phyloP scores from a whole-genome alignment of 2,329 filamentous ascomycete genomes.

The Ambrosiella beaveri region DNA sequence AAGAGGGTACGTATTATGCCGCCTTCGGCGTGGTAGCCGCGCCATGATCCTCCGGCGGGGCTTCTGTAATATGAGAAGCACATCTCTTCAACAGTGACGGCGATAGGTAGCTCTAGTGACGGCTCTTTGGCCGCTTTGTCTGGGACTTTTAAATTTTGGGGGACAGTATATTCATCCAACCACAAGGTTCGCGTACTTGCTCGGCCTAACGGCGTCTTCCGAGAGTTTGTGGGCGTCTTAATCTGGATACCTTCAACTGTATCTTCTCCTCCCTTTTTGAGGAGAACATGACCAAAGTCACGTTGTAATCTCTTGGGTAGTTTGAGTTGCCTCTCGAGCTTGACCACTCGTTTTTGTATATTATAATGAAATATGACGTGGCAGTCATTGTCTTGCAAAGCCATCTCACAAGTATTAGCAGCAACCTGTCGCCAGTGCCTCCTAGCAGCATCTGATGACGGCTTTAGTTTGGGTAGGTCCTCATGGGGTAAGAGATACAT shows the following conservation, averaged over 20 bases:
- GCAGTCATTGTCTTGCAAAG: slow-evolving; percentile 72
- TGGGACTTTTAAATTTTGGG: background rate
- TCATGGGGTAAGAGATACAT: slow-evolving; percentile 43
- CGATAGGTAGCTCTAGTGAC: slow-evolving; percentile 24
- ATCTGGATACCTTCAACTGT: slow-evolving; percentile 63
- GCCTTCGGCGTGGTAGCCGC: slow-evolving; percentile 86
- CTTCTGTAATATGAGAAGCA: slow-evolving; percentile 72
- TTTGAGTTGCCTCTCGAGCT: slow-evolving; percentile 71
- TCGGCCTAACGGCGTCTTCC: slow-evolving; percentile 4
- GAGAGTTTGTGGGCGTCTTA: slow-evolving; percentile 21
- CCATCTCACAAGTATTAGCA: slow-evolving; percentile 64
- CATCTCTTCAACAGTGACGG: slow-evolving; percentile 87
- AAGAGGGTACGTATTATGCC: slow-evolving; percentile 84
- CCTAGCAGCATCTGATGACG: slow-evolving; percentile 35
- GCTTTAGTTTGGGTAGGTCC: slow-evolving; percentile 20
- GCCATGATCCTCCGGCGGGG: slow-evolving; percentile 50
- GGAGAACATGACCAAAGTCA: slow-evolving; percentile 72
- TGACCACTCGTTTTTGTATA: slow-evolving; percentile 79
- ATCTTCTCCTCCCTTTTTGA: slow-evolving; percentile 43
- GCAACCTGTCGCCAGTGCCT: slow-evolving; percentile 70
- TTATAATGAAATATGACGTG: slow-evolving; percentile 91
- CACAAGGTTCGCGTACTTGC: slow-evolving; percentile 62
- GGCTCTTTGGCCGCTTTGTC: background rate
- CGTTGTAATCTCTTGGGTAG: slow-evolving; percentile 77
- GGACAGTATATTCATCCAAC: slow-evolving; percentile 40